Conservation (phyloP, 163 green algal species). For the Prototheca wickerhamii region DNA sequence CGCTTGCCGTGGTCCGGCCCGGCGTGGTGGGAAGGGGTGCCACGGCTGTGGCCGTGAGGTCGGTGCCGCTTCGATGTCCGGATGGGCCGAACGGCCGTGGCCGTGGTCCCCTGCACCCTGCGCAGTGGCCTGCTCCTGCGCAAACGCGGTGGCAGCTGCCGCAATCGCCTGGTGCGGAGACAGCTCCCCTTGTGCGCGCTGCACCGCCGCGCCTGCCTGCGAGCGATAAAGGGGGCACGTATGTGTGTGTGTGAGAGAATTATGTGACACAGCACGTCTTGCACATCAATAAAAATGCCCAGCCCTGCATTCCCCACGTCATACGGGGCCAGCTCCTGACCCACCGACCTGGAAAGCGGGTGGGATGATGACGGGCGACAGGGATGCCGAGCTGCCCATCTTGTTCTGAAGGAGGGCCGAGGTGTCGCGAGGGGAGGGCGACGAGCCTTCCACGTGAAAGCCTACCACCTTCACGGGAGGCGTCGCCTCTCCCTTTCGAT, state of each 20-base stretch:
- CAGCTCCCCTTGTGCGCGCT: neutral
- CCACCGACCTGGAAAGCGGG: constrained; percentile 58
- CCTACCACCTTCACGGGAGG: constrained; percentile 54
- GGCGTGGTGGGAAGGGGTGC: neutral
- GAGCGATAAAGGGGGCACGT: neutral
- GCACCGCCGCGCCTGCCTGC: too few species aligned
- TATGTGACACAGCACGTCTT: neutral
- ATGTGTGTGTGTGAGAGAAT: neutral
- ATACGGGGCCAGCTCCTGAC: too few species aligned
- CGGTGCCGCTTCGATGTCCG: neutral
- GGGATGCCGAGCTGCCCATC: constrained; percentile 35
- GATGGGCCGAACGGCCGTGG: neutral
- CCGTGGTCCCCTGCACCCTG: too few species aligned
- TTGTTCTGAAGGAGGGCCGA: constrained; percentile 21
- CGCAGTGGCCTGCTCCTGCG: too few species aligned
- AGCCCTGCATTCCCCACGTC: neutral
- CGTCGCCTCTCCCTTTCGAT: constrained; percentile 1
- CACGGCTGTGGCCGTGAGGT: neutral
- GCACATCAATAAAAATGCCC: too few species aligned
- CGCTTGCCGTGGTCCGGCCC: neutral
- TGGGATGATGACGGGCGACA: constrained; percentile 74
- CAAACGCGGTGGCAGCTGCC: neutral
- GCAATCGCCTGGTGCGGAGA: neutral
- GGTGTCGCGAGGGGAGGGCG: constrained; percentile 34
- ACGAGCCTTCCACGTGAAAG: constrained; percentile 71